A percentile compares a stretch with the other conserved stretches of the same genome.
Evolutionary conservation across 805 yeast genomes (phyloP).

Genomic region (Dipodascus albidus): DNA sequence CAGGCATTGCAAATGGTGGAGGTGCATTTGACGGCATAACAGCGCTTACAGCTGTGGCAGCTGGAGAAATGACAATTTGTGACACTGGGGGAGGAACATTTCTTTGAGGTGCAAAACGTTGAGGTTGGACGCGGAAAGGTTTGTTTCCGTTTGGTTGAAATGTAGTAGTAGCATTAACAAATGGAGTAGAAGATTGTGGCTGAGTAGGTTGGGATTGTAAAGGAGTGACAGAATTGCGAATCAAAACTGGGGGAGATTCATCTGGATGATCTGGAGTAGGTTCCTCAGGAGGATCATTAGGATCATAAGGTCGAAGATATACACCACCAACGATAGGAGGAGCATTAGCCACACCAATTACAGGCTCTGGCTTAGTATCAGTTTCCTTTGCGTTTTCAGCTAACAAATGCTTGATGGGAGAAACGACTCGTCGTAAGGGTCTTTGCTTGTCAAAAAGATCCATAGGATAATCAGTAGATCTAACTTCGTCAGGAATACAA

Average conservation of each 20-base stretch:
- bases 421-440: conserved; percentile 63
- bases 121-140: conserved; percentile 1
- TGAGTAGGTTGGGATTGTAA: background rate
- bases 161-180: background rate
- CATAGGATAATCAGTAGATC: conserved; percentile 44
- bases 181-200: background rate
- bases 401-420: conserved; percentile 72
- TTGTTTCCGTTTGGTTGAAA: background rate
- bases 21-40: conserved; percentile 3
- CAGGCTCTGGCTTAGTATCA: conserved; percentile 75
- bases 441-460: conserved; percentile 61
- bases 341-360: conserved; percentile 69
- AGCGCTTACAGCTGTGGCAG: conserved; percentile 5
- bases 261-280: conserved; percentile 30
- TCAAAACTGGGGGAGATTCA: conserved; percentile 5
- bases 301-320: conserved; percentile 61
- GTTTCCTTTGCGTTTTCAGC: conserved; percentile 61
- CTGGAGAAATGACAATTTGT: conserved; percentile 1
- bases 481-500: conserved; percentile 91
- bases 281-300: conserved; percentile 73
- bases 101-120: conserved; percentile 4
- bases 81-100: conserved; percentile 7
- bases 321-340: conserved; percentile 95
- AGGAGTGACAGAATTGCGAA: background rate
- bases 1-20: conserved; percentile 20